Conservation (phyloP, 176 grass and related monocot genomes). For the Guadua angustifolia region DNA sequence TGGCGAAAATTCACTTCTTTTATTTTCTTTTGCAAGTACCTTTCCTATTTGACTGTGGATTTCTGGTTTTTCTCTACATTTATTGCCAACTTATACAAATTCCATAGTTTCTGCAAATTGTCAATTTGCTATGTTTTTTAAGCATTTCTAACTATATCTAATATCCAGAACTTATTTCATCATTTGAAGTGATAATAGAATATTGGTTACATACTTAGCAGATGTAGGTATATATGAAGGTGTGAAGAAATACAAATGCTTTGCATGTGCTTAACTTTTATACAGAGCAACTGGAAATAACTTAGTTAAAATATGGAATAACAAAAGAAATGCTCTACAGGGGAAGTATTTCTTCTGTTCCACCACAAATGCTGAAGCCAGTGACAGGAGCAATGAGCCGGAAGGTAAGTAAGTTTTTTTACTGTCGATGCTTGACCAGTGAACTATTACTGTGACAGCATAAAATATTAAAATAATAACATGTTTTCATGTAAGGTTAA, state of each 20-base stretch:
- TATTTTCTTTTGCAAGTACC: neutral
- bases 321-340: slow-evolving; percentile 41
- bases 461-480: slow-evolving; percentile 16
- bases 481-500: slow-evolving; percentile 14
- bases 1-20: slow-evolving; percentile 11
- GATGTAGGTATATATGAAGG: neutral
- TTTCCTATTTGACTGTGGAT: neutral
- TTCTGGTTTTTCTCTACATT: too few relatives aligned
- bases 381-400: neutral
- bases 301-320: slow-evolving; percentile 10
- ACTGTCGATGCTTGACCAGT: neutral
- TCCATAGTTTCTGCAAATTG: too few relatives aligned
- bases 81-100: too few relatives aligned
- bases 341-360: slow-evolving; percentile 44
- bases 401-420: slow-evolving; percentile 47
- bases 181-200: neutral
- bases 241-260: neutral
- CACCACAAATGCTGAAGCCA: slow-evolving; percentile 1
- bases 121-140: too few relatives aligned
- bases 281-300: slow-evolving; percentile 7
- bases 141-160: too few relatives aligned
- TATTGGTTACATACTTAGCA: slow-evolving; percentile 16
- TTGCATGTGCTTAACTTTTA: neutral
- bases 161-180: neutral
- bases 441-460: neutral